A percentile compares a stretch with the other conserved stretches of the same genome.
Conservation (phyloP, 495 filamentous ascomycete genomes). For the Penicillium maclennaniae region DNA sequence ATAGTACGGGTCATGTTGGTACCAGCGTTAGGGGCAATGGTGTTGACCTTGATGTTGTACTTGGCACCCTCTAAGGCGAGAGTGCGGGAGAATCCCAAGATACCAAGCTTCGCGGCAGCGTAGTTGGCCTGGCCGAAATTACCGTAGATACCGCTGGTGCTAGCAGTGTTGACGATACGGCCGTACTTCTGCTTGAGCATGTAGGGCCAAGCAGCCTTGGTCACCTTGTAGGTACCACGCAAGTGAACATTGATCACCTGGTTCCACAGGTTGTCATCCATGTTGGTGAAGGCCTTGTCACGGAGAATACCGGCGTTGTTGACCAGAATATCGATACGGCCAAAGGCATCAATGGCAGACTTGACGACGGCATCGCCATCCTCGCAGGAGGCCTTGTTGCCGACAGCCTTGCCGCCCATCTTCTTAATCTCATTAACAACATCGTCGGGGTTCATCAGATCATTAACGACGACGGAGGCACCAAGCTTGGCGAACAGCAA, state of each 20-base stretch:
- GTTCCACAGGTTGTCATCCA: slow-evolving; percentile 94
- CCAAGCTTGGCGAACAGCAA: slow-evolving; percentile 87
- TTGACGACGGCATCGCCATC: slow-evolving; percentile 92
- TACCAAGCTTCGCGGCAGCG: slow-evolving; percentile 90
- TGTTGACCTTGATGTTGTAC: slow-evolving; percentile 99
- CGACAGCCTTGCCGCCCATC: slow-evolving; percentile 83
- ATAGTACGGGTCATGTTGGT: slow-evolving; percentile 94
- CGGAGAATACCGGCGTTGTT: slow-evolving; percentile 98
- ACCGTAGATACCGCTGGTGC: slow-evolving; percentile 95
- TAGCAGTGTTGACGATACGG: slow-evolving; percentile 92
- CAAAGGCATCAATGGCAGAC: slow-evolving; percentile 87
- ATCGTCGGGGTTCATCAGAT: slow-evolving; percentile 86
- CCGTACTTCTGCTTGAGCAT: slow-evolving; percentile 99
- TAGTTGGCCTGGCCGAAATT: slow-evolving; percentile 99
- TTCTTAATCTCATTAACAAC: slow-evolving; percentile 91
- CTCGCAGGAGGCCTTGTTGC: slow-evolving; percentile 90
- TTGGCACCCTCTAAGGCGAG: slow-evolving; percentile 91
- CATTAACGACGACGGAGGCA: slow-evolving; percentile 91
- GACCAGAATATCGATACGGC: slow-evolving; percentile 88
- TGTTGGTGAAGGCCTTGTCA: slow-evolving; percentile 97
- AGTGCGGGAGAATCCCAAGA: slow-evolving; percentile 90
- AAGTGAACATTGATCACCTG: slow-evolving; percentile 90
- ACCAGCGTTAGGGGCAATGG: slow-evolving; percentile 95
- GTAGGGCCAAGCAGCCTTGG: slow-evolving; percentile 97
- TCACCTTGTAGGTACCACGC: slow-evolving; percentile 92